Base-by-base conservation (phyloP, 169 alveolate species). In the Cyclospora cayetanensis region DNA sequence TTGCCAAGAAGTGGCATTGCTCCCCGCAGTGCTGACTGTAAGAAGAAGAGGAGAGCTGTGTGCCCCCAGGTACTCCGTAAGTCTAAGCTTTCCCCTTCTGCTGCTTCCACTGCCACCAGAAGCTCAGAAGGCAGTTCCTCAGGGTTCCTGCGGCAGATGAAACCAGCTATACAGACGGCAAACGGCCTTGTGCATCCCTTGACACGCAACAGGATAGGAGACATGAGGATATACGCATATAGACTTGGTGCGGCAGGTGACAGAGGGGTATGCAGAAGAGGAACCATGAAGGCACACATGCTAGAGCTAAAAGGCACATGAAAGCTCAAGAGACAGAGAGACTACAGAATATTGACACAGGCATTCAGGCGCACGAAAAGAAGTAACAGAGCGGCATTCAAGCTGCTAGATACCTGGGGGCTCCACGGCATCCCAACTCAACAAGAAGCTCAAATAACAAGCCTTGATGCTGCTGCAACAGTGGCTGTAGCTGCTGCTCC, bases 11-110 rank as follows among this genome's bases (percentile, higher is more conserved):
- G 70, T 9, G 50, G 52, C 0, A 41, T 63, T 27, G 72, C 72
- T 29, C 72, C 88, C 9, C 70, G 88, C 42, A 55, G 50, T 42
- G 88, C 88, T 25, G 88, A 42, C 50, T 42, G 66, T 37, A 77
- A 77, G 88, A 77, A 77, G 52, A 27, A 46, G 72, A 27, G 31
- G 42, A 50, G 2, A 18, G 70, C 15, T 20, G 88, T 66, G 37
- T 50, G 50, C n/a, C 9, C 39, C n/a, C 37, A n/a, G 22, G 29
- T 18, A 22, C 72, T 1, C 0, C 12, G 41, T 27, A n/a, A 18
- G 2, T 35, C 82, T 70, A 7, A 12, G 65, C 31, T 0, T 22
- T 18, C 88, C 70, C 60, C 70, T n/a, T n/a, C 4, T 0, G 66
- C 0, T 7, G 50, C 52, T 12, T 77, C 88, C 43, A 77, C 7